These are phyloP conservation scores for Salix exigua DNA, from an alignment of 345 rosid genomes.

Conservation along the genomic window DNA sequence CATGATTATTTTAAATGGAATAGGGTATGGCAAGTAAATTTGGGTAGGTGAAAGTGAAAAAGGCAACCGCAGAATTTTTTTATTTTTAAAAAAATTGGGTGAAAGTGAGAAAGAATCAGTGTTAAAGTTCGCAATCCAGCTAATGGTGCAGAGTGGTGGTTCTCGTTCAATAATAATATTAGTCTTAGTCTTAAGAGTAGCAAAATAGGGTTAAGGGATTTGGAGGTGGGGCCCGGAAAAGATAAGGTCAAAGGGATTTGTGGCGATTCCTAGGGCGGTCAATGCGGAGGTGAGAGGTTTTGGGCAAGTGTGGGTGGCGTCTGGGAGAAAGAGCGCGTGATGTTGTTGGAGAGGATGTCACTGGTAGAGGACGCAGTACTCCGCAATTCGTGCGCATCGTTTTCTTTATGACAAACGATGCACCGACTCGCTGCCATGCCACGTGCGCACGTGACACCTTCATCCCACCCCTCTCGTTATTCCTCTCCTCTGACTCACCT, in stretches of 20 bases:
- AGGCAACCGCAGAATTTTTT: too few relatives aligned
- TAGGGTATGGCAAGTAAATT: too few relatives aligned
- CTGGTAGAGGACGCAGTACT: conserved; percentile 35
- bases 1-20: too few relatives aligned
- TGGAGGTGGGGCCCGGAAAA: conserved; percentile 22
- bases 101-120: too few relatives aligned
- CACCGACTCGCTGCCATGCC: conserved; percentile 69
- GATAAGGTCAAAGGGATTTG: conserved; percentile 58
- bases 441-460: conserved; percentile 83
- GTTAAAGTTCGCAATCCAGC: too few relatives aligned
- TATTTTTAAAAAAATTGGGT: too few relatives aligned
- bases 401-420: conserved; percentile 50
- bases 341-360: conserved; percentile 17
- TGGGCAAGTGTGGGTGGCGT: neutral
- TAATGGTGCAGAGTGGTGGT: too few relatives aligned
- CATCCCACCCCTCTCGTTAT: conserved; percentile 24
- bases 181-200: too few relatives aligned
- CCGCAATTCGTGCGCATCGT: conserved; percentile 70
- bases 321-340: neutral
- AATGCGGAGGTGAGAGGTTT: conserved; percentile 44
- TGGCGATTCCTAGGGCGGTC: conserved; percentile 54
- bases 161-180: too few relatives aligned
- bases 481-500: conserved; percentile 19
- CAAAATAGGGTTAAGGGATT: neutral
- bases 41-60: too few relatives aligned